These are phyloP conservation scores for Candida quercuum DNA, from an alignment of 805 yeast genomes.

Conservation along the genomic window DNA sequence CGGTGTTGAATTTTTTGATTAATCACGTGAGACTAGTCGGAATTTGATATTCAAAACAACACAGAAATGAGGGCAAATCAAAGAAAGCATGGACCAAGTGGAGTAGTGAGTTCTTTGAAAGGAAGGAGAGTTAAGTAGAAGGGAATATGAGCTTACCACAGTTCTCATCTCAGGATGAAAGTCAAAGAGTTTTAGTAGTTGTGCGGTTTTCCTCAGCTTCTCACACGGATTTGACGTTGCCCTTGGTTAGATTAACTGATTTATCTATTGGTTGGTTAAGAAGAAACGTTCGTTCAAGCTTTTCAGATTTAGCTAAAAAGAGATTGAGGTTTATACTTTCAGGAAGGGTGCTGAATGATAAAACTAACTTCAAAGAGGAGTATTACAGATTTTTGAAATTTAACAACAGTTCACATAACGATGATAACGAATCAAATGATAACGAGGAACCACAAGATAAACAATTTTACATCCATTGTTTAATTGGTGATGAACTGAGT, in stretches of 20 bases:
- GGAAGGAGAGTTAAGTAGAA: neutral
- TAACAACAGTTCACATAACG: slow-evolving; percentile 5
- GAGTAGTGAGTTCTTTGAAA: too few relatives aligned
- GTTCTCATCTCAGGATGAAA: neutral
- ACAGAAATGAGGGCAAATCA: too few relatives aligned
- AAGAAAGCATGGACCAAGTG: neutral
- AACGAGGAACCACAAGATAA: slow-evolving; percentile 9
- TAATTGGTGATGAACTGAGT: slow-evolving; percentile 62
- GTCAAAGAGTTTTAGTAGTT: slow-evolving; percentile 17
- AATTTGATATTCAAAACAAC: too few relatives aligned
- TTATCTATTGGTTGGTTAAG: slow-evolving; percentile 36
- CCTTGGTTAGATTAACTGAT: slow-evolving; percentile 26
- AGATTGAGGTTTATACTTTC: slow-evolving; percentile 62
- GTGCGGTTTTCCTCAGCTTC: slow-evolving; percentile 43
- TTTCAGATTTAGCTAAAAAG: slow-evolving; percentile 26
- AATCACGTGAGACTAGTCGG: too few relatives aligned
- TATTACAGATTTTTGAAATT: slow-evolving; percentile 28
- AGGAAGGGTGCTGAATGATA: slow-evolving; percentile 59
- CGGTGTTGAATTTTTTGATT: too few relatives aligned
- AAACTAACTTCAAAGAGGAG: slow-evolving; percentile 49
- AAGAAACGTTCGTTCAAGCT: slow-evolving; percentile 33
- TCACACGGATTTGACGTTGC: slow-evolving; percentile 35
- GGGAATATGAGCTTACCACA: slow-evolving; percentile 7
- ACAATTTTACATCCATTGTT: slow-evolving; percentile 68
- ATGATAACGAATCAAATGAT: neutral